Percentiles rank a stretch among this genome's conserved stretches.
Evolutionary conservation across 75 land plant species (phyloP).

Genomic region (Sequoiadendron giganteum): DNA sequence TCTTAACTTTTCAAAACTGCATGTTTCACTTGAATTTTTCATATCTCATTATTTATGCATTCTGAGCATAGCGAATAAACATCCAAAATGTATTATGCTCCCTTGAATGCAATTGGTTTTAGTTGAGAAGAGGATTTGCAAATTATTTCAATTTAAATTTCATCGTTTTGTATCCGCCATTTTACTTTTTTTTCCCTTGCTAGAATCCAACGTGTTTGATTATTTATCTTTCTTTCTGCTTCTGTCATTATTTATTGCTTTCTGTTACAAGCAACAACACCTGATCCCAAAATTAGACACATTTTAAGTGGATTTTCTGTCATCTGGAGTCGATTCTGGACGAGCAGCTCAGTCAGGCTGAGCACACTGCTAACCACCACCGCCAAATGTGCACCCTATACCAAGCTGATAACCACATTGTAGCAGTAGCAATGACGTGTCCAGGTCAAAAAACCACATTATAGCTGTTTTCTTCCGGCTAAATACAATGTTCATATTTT

Average conservation of each 20-base stretch:
- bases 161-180: neutral
- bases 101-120: neutral
- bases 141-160: neutral
- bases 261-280: neutral
- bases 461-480: neutral
- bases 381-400: neutral
- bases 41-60: slow-evolving; percentile 6
- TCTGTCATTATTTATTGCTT: neutral
- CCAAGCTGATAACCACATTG: neutral
- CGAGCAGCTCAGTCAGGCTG: neutral
- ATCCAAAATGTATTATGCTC: neutral
- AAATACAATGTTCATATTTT: neutral
- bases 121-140: neutral
- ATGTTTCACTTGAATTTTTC: slow-evolving; percentile 1
- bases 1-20: neutral
- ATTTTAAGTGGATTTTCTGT: neutral
- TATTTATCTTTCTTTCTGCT: slow-evolving; percentile 1
- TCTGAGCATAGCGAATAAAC: neutral
- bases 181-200: neutral
- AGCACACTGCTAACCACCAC: neutral
- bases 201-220: neutral
- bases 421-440: neutral
- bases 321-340: no score
- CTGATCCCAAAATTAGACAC: neutral
- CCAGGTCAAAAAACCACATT: no score